phyloP scores from a whole-genome alignment of 495 filamentous ascomycete species.

The Lindgomyces ingoldianus region DNA sequence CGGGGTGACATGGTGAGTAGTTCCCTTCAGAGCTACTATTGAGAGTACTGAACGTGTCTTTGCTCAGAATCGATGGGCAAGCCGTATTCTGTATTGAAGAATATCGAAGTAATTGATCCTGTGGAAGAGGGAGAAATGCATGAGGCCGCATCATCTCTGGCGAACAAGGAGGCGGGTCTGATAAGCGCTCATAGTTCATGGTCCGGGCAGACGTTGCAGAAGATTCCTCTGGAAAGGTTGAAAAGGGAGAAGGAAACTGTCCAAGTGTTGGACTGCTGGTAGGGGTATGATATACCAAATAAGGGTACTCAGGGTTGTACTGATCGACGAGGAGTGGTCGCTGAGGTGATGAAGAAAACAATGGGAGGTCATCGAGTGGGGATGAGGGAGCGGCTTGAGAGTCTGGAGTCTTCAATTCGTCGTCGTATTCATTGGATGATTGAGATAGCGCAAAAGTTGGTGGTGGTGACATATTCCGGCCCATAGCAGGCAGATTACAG shows the following conservation, averaged over 20 bases:
- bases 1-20: not conserved
- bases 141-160: constrained; percentile 35
- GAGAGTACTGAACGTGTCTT: constrained; percentile 10
- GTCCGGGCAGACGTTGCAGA: constrained; percentile 1
- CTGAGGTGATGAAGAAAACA: not conserved
- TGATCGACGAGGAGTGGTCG: not conserved
- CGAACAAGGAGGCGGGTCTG: constrained; percentile 41
- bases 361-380: constrained; percentile 8
- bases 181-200: constrained; percentile 15
- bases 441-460: constrained; percentile 35
- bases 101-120: constrained; percentile 7
- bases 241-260: constrained; percentile 27
- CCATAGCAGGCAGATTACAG: constrained; percentile 11
- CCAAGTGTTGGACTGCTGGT: not conserved
- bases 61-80: constrained; percentile 22
- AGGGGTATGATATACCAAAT: constrained; percentile 10
- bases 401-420: constrained; percentile 5
- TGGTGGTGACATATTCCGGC: constrained; percentile 25
- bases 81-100: constrained; percentile 16
- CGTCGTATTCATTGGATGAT: constrained; percentile 27
- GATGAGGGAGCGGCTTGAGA: constrained; percentile 9
- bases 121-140: constrained; percentile 8
- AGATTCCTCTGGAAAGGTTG: constrained; percentile 20
- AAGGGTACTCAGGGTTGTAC: constrained; percentile 19
- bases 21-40: constrained; percentile 6